Evolutionary conservation across 73 alveolate species (phyloP).

Genomic region (Uronychia binucleata): DNA sequence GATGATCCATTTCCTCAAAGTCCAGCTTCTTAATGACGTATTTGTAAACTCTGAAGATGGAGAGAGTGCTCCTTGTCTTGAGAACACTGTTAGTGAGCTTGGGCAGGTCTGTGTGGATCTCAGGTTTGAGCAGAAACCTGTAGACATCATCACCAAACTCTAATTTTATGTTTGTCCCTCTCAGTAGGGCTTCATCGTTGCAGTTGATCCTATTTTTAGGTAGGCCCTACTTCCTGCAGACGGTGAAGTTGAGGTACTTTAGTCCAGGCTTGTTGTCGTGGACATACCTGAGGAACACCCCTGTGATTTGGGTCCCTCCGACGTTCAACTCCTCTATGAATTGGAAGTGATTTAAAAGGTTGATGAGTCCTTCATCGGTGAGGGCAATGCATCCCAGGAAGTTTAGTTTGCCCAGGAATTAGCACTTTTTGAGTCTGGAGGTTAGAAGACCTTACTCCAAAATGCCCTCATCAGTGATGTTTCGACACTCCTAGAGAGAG

Average conservation of each 20-base stretch:
- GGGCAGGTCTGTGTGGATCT: slow-evolving; percentile 29
- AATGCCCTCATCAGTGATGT: slow-evolving; percentile 56
- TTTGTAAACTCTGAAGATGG: slow-evolving; percentile 62
- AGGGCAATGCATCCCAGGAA: slow-evolving; percentile 64
- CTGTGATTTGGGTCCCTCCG: not conserved
- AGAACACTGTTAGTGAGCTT: slow-evolving; percentile 56
- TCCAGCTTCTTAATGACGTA: slow-evolving; percentile 49
- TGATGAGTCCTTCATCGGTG: slow-evolving; percentile 52
- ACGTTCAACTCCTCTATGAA: not conserved
- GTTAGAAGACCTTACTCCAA: slow-evolving; percentile 24
- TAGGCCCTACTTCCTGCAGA: not conserved
- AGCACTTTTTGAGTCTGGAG: not conserved
- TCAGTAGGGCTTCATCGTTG: not conserved
- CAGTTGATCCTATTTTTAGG: not conserved
- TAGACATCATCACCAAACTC: slow-evolving; percentile 43
- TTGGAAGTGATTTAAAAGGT: not conserved
- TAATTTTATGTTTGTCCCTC: not conserved
- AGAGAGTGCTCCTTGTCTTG: slow-evolving; percentile 68
- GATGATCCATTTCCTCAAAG: not conserved
- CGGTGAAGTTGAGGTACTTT: not conserved
- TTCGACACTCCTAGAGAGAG: slow-evolving; percentile 67
- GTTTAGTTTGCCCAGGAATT: slow-evolving; percentile 13
- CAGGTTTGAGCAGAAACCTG: slow-evolving; percentile 65
- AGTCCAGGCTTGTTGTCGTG: not conserved
- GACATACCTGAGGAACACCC: not conserved